Evolutionary conservation across 768 basidiomycete genomes (phyloP), one percentile per base, ranked within the genome.

Genomic region (Mycena belliarum): DNA sequence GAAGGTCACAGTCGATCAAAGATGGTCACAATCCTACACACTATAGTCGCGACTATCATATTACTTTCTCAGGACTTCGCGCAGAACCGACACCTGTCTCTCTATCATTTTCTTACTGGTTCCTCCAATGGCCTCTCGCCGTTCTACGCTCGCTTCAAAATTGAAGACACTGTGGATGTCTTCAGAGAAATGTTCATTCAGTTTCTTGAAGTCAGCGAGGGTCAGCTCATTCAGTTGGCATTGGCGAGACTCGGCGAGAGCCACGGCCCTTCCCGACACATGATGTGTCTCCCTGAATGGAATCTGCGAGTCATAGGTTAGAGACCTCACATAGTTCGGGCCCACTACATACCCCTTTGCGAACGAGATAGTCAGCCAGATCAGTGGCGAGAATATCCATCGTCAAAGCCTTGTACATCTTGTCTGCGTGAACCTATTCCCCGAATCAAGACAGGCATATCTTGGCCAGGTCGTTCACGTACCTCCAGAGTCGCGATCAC

Each of bases 301-400:
- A 41, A 95, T 91, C 95, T 97, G 65, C 14, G 8, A 29, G 9
- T 15, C 37, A 49, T n/a, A 43, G n/a, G 32, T 60, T 32, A 47
- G 45, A n/a, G 46, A 37, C n/a, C 40, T 45, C 24, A 38, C 55
- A 35, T 55, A 32, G 26, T 47, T 21, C 42, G 57, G 47, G 5
- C n/a, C n/a, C n/a, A n/a, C n/a, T n/a, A 81, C 91, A 64, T 73
- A 97, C 96, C 63, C 97, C 96, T 80, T 97, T 98, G 66, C 95
- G 90, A 60, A 99, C 97, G 38, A 99, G 89, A 73, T 99, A 98
- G 71, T 99, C 96, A 10, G 97, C 97, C 25, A 99, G 76, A 68
- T 99, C 97, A n/a, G 97, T 99, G 6, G 97, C 97, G 47, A 99
- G 87, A 58, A 98, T 91, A 72, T 99, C 97, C 89, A 93, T 95